A percentile compares a stretch with the other conserved stretches of the same genome.
Conservation (phyloP, 2,329 filamentous ascomycete genomes). For the Huntiella decipiens region DNA sequence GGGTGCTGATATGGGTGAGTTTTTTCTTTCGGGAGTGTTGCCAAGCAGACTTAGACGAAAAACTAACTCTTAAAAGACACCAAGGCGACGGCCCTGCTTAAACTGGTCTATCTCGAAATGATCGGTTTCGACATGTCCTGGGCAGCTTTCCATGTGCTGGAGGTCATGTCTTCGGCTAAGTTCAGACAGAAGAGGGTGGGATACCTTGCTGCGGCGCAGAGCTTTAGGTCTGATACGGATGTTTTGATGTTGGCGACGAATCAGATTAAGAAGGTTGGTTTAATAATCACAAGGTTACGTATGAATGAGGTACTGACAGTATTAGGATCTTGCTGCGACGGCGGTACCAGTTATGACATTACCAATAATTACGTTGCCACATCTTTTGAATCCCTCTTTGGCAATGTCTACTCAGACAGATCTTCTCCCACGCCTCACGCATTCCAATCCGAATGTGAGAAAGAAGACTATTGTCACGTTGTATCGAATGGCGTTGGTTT, state of each 20-base stretch:
- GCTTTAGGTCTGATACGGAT: conserved; percentile 86
- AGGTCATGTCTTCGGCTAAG: conserved; percentile 95
- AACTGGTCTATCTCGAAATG: conserved; percentile 97
- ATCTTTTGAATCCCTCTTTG: conserved; percentile 81
- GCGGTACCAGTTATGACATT: conserved; percentile 62
- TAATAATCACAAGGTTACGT: neutral
- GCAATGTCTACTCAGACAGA: conserved; percentile 79
- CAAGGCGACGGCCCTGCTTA: conserved; percentile 88
- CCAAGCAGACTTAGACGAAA: neutral
- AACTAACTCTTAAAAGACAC: conserved; percentile 38
- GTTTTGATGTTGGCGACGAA: conserved; percentile 97
- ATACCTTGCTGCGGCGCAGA: conserved; percentile 89
- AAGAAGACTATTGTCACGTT: conserved; percentile 95
- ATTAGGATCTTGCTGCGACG: conserved; percentile 52
- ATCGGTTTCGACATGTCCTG: conserved; percentile 99
- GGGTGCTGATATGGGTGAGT: conserved; percentile 75
- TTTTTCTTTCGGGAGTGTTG: neutral
- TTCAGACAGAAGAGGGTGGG: conserved; percentile 90
- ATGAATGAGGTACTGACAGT: neutral
- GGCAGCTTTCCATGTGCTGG: conserved; percentile 94
- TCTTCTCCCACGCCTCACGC: conserved; percentile 65
- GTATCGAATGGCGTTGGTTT: conserved; percentile 86
- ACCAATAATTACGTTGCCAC: conserved; percentile 76
- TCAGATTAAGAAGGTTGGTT: conserved; percentile 66
- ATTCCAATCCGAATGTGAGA: conserved; percentile 67